These are phyloP conservation scores for Aspergillus pseudoviridinutans DNA, from an alignment of 2,329 filamentous ascomycete species.

Conservation along the genomic window DNA sequence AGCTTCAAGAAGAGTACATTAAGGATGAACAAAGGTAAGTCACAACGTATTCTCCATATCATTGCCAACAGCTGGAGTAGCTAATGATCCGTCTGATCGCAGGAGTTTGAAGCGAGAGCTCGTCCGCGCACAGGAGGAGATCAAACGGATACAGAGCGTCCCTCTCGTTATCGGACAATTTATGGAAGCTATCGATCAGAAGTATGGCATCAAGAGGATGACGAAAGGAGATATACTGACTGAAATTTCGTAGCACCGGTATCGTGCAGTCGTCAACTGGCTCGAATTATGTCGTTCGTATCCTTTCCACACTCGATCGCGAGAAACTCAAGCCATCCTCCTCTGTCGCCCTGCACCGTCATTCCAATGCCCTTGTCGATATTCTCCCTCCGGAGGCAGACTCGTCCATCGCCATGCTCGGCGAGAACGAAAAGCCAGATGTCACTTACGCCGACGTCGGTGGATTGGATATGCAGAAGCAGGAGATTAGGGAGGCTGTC, in stretches of 20 bases:
- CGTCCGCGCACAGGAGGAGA: constrained; percentile 96
- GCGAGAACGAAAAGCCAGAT: constrained; percentile 94
- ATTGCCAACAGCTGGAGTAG: not conserved
- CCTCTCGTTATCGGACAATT: constrained; percentile 98
- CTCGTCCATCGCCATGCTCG: constrained; percentile 97
- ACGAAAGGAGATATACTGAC: constrained; percentile 8
- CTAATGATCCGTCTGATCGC: constrained; percentile 3
- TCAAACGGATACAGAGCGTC: constrained; percentile 98
- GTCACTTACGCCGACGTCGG: constrained; percentile 97
- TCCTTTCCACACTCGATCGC: constrained; percentile 95
- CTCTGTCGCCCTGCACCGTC: constrained; percentile 93
- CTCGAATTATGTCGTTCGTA: constrained; percentile 97
- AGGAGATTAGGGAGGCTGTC: constrained; percentile 96
- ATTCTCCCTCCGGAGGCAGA: constrained; percentile 98
- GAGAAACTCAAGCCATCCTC: constrained; percentile 97
- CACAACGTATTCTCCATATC: not conserved
- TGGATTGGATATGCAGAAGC: constrained; percentile 98
- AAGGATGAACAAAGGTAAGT: constrained; percentile 93
- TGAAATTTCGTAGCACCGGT: constrained; percentile 63
- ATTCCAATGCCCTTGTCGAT: constrained; percentile 97
- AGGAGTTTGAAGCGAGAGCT: constrained; percentile 96
- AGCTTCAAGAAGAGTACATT: constrained; percentile 99
- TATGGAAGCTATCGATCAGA: constrained; percentile 99
- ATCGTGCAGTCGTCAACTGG: constrained; percentile 98
- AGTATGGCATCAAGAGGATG: constrained; percentile 54